phyloP scores from a whole-genome alignment of 768 basidiomycete species.

The Tulasnella sp. region DNA sequence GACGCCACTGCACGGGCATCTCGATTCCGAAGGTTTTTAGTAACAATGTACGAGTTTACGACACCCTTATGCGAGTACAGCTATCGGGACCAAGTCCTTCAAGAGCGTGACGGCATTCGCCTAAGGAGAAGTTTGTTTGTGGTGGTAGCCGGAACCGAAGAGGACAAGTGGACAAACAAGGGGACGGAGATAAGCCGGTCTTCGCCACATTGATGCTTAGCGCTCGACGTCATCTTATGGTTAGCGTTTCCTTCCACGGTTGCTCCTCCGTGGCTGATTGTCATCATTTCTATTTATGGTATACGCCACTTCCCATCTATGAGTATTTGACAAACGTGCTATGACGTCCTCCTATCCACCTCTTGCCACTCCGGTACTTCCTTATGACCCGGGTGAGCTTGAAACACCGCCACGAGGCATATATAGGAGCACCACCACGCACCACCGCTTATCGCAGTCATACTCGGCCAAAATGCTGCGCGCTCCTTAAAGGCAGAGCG shows the following conservation, averaged over 20 bases:
- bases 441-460: slow-evolving; percentile 4
- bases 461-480: not conserved
- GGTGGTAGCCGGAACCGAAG: not conserved
- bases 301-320: not conserved
- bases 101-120: not conserved
- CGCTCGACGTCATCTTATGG: not conserved
- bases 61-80: no score
- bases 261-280: not conserved
- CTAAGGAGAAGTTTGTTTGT: not conserved
- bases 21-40: no score
- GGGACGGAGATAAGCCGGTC: not conserved
- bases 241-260: not conserved
- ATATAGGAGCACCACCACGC: not conserved
- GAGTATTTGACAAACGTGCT: not conserved
- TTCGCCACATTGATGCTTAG: not conserved
- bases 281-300: not conserved
- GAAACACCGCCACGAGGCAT: not conserved
- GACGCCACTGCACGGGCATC: no score
- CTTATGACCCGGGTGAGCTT: not conserved
- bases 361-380: not conserved
- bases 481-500: not conserved
- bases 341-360: slow-evolving; percentile 7
- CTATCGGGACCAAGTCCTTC: no score
- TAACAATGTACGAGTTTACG: no score
- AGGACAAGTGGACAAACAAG: not conserved